Conservation (phyloP, 2,329 filamentous ascomycete species). For the Sporothrix brasiliensis region DNA sequence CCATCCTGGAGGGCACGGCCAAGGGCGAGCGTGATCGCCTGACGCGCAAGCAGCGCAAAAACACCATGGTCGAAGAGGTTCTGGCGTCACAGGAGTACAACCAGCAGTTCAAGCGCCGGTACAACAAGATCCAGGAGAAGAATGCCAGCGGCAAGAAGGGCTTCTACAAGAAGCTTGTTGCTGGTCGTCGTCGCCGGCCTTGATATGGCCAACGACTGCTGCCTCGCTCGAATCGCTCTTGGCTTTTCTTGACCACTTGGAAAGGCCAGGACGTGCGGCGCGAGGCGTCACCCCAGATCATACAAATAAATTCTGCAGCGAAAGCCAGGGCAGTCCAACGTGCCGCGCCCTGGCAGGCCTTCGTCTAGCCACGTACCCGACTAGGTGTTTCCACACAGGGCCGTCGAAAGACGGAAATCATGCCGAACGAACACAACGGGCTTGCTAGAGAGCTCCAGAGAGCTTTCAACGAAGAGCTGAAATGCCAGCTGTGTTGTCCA, state of each 20-base stretch:
- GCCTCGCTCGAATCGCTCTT: conserved; percentile 1
- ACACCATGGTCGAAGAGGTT: conserved; percentile 83
- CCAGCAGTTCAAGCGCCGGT: conserved; percentile 82
- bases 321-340: conserved; percentile 14
- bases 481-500: conserved; percentile 9
- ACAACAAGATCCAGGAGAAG: conserved; percentile 76
- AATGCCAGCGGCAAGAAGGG: conserved; percentile 89
- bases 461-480: neutral
- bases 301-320: conserved; percentile 2
- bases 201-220: conserved; percentile 22
- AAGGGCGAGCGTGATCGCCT: conserved; percentile 83
- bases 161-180: conserved; percentile 79
- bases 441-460: neutral
- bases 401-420: neutral
- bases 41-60: conserved; percentile 83
- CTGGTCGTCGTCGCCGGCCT: conserved; percentile 40
- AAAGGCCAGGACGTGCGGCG: neutral
- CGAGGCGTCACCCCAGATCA: neutral
- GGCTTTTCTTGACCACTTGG: neutral
- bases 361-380: conserved; percentile 1
- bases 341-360: conserved; percentile 18
- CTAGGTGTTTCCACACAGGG: neutral
- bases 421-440: neutral
- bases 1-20: conserved; percentile 82
- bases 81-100: conserved; percentile 67